Percentiles rank a stretch among this genome's conserved stretches.
Evolutionary conservation across 768 basidiomycete species (phyloP).

Genomic region (Serendipita sp.): DNA sequence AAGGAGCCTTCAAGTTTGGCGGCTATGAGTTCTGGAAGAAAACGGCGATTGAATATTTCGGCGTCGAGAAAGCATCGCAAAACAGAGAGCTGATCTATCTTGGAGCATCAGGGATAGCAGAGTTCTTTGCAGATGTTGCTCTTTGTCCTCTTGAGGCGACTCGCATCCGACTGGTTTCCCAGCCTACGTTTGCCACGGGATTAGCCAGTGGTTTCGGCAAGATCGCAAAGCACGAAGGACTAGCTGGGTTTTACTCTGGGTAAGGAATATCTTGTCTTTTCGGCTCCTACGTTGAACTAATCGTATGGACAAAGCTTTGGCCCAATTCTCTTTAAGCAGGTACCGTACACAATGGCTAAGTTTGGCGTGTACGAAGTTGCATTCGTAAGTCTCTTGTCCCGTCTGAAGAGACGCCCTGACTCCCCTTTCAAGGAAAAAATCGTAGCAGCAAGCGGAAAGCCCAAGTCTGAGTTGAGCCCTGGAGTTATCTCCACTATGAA

Average conservation of each 20-base stretch:
- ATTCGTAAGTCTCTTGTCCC: constrained; percentile 8
- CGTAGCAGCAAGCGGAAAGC: constrained; percentile 61
- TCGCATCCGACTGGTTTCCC: constrained; percentile 28
- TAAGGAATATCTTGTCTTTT: constrained; percentile 9
- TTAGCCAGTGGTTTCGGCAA: constrained; percentile 24
- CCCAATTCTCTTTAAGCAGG: constrained; percentile 42
- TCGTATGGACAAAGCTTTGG: constrained; percentile 20
- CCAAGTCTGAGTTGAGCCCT: constrained; percentile 50
- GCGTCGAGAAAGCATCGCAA: constrained; percentile 60
- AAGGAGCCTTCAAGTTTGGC: constrained; percentile 98
- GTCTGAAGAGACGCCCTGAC: neutral
- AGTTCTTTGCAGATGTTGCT: constrained; percentile 91
- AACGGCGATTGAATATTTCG: constrained; percentile 73
- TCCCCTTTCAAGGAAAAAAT: constrained; percentile 30
- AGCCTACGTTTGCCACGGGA: constrained; percentile 25
- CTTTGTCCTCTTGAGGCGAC: constrained; percentile 76
- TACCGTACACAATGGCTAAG: constrained; percentile 98
- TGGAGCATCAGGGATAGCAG: constrained; percentile 84
- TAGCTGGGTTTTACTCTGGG: constrained; percentile 28
- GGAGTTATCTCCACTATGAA: constrained; percentile 43
- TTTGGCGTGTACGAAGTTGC: constrained; percentile 77
- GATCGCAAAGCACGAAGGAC: constrained; percentile 25
- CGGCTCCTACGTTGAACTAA: neutral
- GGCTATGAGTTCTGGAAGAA: constrained; percentile 98
- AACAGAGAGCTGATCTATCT: constrained; percentile 90